phyloP scores from a whole-genome alignment of 2,329 filamentous ascomycete genomes.

The Clonostachys sp. region DNA sequence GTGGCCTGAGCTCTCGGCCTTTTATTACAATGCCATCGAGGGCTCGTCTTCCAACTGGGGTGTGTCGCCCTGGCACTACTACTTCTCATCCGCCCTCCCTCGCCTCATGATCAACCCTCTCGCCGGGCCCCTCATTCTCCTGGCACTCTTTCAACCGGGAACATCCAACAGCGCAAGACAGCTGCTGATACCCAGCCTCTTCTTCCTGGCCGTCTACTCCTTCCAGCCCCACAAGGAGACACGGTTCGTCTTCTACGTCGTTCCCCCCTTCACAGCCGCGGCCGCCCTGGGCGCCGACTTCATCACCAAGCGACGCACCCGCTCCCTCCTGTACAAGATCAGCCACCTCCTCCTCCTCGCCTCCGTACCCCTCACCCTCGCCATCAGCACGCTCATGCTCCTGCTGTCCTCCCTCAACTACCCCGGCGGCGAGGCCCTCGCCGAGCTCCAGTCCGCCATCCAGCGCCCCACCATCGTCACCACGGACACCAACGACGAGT shows the following conservation, averaged over 20 bases:
- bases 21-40: slow-evolving; percentile 85
- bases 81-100: slow-evolving; percentile 77
- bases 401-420: slow-evolving; percentile 86
- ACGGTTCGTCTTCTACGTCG: slow-evolving; percentile 86
- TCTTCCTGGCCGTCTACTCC: slow-evolving; percentile 78
- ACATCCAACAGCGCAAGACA: slow-evolving; percentile 35
- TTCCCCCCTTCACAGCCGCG: slow-evolving; percentile 75
- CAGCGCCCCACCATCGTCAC: not conserved
- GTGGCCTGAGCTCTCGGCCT: slow-evolving; percentile 88
- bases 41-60: slow-evolving; percentile 87
- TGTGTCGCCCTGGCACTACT: slow-evolving; percentile 78
- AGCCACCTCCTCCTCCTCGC: slow-evolving; percentile 49
- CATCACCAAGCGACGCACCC: slow-evolving; percentile 62
- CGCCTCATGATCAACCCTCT: slow-evolving; percentile 80
- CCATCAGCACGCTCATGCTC: slow-evolving; percentile 62
- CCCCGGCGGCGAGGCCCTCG: slow-evolving; percentile 79
- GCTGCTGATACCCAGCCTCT: slow-evolving; percentile 60
- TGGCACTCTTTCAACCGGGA: slow-evolving; percentile 43
- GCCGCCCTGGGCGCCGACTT: slow-evolving; percentile 70
- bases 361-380: slow-evolving; percentile 57
- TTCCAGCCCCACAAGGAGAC: slow-evolving; percentile 93
- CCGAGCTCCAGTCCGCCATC: slow-evolving; percentile 37
- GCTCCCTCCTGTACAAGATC: slow-evolving; percentile 50
- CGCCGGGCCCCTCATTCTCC: slow-evolving; percentile 48
- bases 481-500: not conserved